These are phyloP conservation scores for Eucalyptus marginata DNA, from an alignment of 345 rosid species.

Conservation along the genomic window DNA sequence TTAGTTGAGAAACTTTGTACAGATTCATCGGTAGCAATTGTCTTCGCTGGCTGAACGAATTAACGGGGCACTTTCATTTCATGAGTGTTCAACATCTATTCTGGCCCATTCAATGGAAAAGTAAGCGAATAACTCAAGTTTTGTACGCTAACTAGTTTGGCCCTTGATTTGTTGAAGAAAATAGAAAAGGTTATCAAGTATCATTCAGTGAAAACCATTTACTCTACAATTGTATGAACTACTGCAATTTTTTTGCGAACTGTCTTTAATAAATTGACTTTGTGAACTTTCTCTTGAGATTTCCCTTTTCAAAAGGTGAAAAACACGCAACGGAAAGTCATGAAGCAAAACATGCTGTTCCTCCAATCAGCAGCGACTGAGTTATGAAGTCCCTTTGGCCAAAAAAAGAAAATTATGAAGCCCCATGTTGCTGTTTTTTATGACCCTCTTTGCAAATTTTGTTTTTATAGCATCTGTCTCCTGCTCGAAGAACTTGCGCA, in stretches of 20 bases:
- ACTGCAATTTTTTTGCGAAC: not conserved
- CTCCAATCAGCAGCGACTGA: conserved; percentile 18
- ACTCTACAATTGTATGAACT: not conserved
- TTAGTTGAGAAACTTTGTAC: not conserved
- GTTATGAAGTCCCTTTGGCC: no score
- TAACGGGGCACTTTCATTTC: not conserved
- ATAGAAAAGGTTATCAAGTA: not conserved
- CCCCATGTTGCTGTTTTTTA: not conserved
- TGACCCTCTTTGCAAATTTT: not conserved
- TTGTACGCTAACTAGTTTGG: not conserved
- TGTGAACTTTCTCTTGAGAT: not conserved
- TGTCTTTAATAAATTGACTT: fast-evolving
- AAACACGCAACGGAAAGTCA: not conserved
- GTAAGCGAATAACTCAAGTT: not conserved
- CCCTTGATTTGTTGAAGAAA: not conserved
- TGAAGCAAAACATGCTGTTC: not conserved
- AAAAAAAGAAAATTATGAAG: fast-evolving
- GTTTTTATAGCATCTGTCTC: conserved; percentile 1
- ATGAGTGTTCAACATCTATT: not conserved
- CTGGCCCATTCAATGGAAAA: fast-evolving
- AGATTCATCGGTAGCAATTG: not conserved
- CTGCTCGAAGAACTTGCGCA: not conserved
- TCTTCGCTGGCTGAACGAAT: not conserved
- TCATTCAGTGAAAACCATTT: not conserved
- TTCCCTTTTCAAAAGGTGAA: not conserved